Percentiles rank a stretch among this genome's conserved stretches.
phyloP scores from a whole-genome alignment of 129 eudicot species.

The carrot (Daucus carota) region DH1_v3.0 NC_030384.2:43064001-43064500 shows the following conservation, averaged over 20 bases:
- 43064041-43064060: constrained; percentile 83
- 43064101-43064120: constrained; percentile 97
- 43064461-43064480: constrained; percentile 99
- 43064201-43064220: constrained; percentile 82
- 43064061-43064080: constrained; percentile 81
- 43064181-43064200: constrained; percentile 92
- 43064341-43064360: constrained; percentile 82
- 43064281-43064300: constrained; percentile 84
- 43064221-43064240: constrained; percentile 83
- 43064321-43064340: constrained; percentile 90
- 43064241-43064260: constrained; percentile 85
- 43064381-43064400: constrained; percentile 92
- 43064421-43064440: constrained; percentile 90
- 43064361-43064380: constrained; percentile 80
- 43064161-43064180: constrained; percentile 86
- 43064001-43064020: constrained; percentile 91
- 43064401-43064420: constrained; percentile 96
- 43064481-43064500: constrained; percentile 81
- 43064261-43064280: constrained; percentile 75
- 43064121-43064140: constrained; percentile 75
- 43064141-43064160: constrained; percentile 85
- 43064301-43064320: constrained; percentile 81
- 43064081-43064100: constrained; percentile 90
- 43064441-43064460: constrained; percentile 78
- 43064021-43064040: constrained; percentile 86